These are phyloP conservation scores for Colletotrichum siamense DNA, from an alignment of 2,329 filamentous ascomycete species.

Conservation along the genomic window DNA sequence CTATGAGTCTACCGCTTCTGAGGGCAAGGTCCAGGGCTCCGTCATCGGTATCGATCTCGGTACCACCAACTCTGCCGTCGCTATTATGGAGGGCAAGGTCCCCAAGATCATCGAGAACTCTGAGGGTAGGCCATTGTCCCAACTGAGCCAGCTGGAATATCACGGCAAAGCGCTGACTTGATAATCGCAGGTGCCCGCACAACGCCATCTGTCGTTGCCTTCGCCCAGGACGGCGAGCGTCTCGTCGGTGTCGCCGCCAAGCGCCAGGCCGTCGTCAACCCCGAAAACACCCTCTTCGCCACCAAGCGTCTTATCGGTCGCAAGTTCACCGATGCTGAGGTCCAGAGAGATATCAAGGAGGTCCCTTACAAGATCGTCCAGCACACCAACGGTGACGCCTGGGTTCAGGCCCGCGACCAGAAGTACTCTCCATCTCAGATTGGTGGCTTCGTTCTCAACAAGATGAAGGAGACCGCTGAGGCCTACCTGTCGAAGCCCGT, in stretches of 20 bases:
- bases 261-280: conserved; percentile 97
- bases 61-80: conserved; percentile 97
- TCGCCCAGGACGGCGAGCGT: conserved; percentile 93
- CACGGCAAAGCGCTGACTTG: not conserved
- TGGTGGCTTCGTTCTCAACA: conserved; percentile 93
- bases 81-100: conserved; percentile 95
- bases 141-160: not conserved
- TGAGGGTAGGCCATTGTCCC: conserved; percentile 68
- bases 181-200: conserved; percentile 74
- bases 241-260: conserved; percentile 97
- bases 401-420: conserved; percentile 91
- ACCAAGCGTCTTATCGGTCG: conserved; percentile 98
- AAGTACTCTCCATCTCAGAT: conserved; percentile 99
- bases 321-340: conserved; percentile 93
- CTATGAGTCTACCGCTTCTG: conserved; percentile 72
- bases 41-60: conserved; percentile 99
- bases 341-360: conserved; percentile 96
- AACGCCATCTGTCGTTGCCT: conserved; percentile 93
- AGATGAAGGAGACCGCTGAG: conserved; percentile 99
- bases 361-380: conserved; percentile 99
- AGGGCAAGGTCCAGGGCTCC: conserved; percentile 89
- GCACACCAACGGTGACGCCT: conserved; percentile 95
- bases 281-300: conserved; percentile 97
- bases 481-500: conserved; percentile 87
- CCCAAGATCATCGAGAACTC: conserved; percentile 98